Conservation (phyloP, 2,329 filamentous ascomycete genomes). For the Colletotrichum sidae region DNA sequence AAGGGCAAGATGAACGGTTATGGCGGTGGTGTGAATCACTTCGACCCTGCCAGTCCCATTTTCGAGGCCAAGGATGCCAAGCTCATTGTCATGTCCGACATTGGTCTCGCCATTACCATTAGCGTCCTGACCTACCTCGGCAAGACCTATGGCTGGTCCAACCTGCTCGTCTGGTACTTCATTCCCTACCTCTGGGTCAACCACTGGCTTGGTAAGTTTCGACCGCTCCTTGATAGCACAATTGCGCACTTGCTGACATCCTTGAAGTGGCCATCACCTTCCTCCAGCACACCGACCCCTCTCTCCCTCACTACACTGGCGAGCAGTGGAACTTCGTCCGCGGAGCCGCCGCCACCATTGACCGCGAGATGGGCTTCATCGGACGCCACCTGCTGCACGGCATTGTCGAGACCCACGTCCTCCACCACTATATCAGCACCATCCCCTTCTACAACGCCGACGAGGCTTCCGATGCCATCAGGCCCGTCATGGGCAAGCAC, state of each 20-base stretch:
- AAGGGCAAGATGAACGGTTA: slow-evolving; percentile 90
- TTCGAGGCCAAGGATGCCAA: slow-evolving; percentile 93
- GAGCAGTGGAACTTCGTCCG: slow-evolving; percentile 93
- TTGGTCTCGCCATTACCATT: slow-evolving; percentile 77
- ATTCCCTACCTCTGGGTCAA: slow-evolving; percentile 97
- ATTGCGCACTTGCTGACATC: background rate
- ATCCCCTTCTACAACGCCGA: slow-evolving; percentile 86
- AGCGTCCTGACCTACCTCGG: slow-evolving; percentile 75
- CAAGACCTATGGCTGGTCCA: slow-evolving; percentile 83
- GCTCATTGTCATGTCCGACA: slow-evolving; percentile 86
- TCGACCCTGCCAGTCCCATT: slow-evolving; percentile 86
- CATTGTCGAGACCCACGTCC: slow-evolving; percentile 97
- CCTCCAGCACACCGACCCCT: slow-evolving; percentile 96
- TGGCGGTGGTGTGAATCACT: slow-evolving; percentile 91
- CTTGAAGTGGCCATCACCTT: slow-evolving; percentile 91
- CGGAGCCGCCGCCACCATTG: slow-evolving; percentile 93
- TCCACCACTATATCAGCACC: slow-evolving; percentile 96
- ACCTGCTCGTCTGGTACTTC: slow-evolving; percentile 95
- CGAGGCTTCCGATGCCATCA: slow-evolving; percentile 66
- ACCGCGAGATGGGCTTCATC: slow-evolving; percentile 97
- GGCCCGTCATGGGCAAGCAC: slow-evolving; percentile 93
- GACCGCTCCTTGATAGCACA: background rate
- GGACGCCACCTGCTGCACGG: slow-evolving; percentile 92
- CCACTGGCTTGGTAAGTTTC: slow-evolving; percentile 92
- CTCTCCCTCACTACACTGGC: slow-evolving; percentile 90